phyloP scores from a whole-genome alignment of 345 rosid species.

The Angophora floribunda region DNA sequence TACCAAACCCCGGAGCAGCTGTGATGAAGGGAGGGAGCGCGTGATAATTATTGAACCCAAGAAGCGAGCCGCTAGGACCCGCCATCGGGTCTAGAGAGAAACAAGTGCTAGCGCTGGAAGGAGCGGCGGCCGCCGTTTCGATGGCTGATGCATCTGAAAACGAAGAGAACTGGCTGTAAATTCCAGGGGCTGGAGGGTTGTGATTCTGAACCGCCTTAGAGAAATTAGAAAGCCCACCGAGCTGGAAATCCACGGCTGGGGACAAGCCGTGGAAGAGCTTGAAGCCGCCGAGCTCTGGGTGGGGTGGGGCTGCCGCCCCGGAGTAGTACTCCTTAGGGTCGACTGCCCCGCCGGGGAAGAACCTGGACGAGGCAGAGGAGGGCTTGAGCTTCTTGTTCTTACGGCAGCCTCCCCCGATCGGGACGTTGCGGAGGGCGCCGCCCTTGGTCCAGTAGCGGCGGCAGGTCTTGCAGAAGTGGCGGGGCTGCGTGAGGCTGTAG shows the following conservation, averaged over 20 bases:
- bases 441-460: constrained; percentile 86
- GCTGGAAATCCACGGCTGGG: constrained; percentile 72
- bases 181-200: constrained; percentile 14
- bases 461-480: constrained; percentile 84
- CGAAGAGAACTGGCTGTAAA: constrained; percentile 20
- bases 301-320: not conserved
- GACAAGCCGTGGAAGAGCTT: constrained; percentile 56
- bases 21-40: constrained; percentile 13
- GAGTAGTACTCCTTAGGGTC: constrained; percentile 23
- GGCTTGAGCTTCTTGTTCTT: constrained; percentile 69
- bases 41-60: constrained; percentile 34
- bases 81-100: not conserved
- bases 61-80: constrained; percentile 3
- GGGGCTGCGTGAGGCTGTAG: constrained; percentile 83
- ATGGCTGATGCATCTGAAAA: not conserved
- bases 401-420: constrained; percentile 77
- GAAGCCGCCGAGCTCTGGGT: constrained; percentile 40
- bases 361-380: constrained; percentile 38
- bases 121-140: not conserved
- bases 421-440: constrained; percentile 76
- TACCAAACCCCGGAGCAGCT: not conserved
- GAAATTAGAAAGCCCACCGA: constrained; percentile 21
- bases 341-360: constrained; percentile 20
- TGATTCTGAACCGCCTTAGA: not conserved
- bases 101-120: not conserved